These are phyloP conservation scores for Arxiozyma bovina DNA, from an alignment of 1,139 yeast genomes.

Conservation along the genomic window DNA sequence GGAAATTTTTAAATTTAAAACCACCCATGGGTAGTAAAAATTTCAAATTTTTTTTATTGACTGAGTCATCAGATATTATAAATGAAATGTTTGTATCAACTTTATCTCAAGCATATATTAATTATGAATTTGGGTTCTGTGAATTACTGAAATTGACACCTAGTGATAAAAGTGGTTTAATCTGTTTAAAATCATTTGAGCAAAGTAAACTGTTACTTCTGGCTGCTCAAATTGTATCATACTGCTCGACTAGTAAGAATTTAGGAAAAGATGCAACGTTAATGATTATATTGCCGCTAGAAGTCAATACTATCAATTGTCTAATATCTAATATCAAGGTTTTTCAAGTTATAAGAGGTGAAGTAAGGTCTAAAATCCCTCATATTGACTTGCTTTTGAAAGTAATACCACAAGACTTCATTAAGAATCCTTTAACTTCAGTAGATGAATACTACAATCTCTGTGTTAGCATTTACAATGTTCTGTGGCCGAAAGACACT, in stretches of 20 bases:
- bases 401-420: constrained; percentile 47
- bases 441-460: constrained; percentile 35
- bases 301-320: constrained; percentile 35
- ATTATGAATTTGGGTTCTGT: constrained; percentile 30
- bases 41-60: constrained; percentile 45
- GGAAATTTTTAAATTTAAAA: constrained; percentile 39
- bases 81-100: constrained; percentile 25
- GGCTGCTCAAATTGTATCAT: constrained; percentile 40
- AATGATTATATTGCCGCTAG: constrained; percentile 30
- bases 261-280: constrained; percentile 27
- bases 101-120: constrained; percentile 27
- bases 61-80: constrained; percentile 27
- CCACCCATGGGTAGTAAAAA: constrained; percentile 45
- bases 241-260: constrained; percentile 28
- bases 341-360: constrained; percentile 40
- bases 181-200: constrained; percentile 23
- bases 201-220: constrained; percentile 35
- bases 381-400: constrained; percentile 43
- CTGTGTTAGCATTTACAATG: constrained; percentile 58
- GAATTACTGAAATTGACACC: constrained; percentile 28
- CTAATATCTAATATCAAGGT: constrained; percentile 41
- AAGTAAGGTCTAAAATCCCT: constrained; percentile 37
- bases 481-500: constrained; percentile 35
- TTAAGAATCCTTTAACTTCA: constrained; percentile 34
- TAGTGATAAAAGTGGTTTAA: constrained; percentile 27